Evolutionary conservation across 768 basidiomycete species (phyloP), one percentile per base, ranked within the genome.

Genomic region (Termitomyces bulborhizus): DNA sequence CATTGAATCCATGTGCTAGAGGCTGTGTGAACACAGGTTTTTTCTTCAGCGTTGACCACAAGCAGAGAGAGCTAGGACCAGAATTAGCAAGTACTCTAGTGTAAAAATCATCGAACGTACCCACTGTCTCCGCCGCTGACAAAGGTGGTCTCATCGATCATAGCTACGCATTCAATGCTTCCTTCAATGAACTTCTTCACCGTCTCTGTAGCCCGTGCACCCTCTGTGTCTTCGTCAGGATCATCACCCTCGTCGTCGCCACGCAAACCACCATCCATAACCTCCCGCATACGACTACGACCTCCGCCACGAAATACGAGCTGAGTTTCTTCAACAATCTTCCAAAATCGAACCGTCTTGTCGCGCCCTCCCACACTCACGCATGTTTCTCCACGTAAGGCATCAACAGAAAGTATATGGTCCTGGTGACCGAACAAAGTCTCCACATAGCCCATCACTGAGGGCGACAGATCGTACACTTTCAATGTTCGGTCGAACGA

Each of bases 361-460:
- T 99, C 97, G 34, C 93, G 77, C 0, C 85, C 90, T 18, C 96
- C 97, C 5, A 88, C 88, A 36, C 87, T 94, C 18, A 98, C 83
- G 15, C 88, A 90, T 1, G 85, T 84, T 62, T 98, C 93, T 6
- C 83, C 83, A 34, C 89, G 84, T 15, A 98, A 80, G 6, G 92
- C 78, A 59, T 94, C 91, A 5, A 99, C 63, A 4, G 79, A 75
- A 15, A 90, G 73, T 29, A 97, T 83, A 29, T 83, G 80, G 64
- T 98, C 95, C 72, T 98, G 96, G 66, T 99, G 97, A 1, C 97
- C 97, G 66, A 96, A 99, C 4, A 98, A 75, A 7, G 96, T 98
- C 68, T 99, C 96, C 54, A 98, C 87, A 64, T 94, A 93, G 9
- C 92, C 93, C 78, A 96, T 82, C 5, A 91, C 90, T 9, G 80